Conservation (phyloP, 805 yeast genomes). For the Naumovozyma baii region DNA sequence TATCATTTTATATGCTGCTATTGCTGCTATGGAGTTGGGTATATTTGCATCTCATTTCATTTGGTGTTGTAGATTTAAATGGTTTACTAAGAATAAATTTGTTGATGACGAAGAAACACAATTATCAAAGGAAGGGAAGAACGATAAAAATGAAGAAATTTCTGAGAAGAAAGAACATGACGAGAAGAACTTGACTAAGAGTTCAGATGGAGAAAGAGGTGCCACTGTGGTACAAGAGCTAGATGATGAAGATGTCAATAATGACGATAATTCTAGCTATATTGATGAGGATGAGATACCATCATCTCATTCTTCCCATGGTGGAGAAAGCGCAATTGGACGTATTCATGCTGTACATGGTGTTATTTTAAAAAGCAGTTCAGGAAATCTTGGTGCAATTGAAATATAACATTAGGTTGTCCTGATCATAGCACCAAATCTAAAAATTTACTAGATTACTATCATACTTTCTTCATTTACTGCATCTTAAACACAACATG, state of each 20-base stretch:
- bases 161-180: neutral
- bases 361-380: constrained; percentile 2
- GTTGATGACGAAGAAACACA: constrained; percentile 1
- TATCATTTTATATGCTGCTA: constrained; percentile 60
- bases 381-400: neutral
- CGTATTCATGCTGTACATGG: constrained; percentile 7
- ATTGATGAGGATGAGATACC: neutral
- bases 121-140: neutral
- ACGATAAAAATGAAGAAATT: neutral
- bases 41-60: constrained; percentile 58
- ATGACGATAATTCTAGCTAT: constrained; percentile 1
- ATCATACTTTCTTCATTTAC: no score
- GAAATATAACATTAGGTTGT: no score
- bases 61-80: constrained; percentile 49
- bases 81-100: constrained; percentile 12
- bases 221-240: neutral
- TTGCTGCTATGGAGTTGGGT: constrained; percentile 68
- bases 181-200: neutral
- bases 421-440: no score
- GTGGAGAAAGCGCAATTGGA: neutral
- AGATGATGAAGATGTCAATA: neutral
- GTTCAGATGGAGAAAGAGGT: neutral
- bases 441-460: no score
- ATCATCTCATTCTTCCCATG: neutral
- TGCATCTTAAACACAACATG: no score